These are phyloP conservation scores for Sporothrix variecibatus DNA, from an alignment of 2,329 filamentous ascomycete genomes.

Conservation along the genomic window DNA sequence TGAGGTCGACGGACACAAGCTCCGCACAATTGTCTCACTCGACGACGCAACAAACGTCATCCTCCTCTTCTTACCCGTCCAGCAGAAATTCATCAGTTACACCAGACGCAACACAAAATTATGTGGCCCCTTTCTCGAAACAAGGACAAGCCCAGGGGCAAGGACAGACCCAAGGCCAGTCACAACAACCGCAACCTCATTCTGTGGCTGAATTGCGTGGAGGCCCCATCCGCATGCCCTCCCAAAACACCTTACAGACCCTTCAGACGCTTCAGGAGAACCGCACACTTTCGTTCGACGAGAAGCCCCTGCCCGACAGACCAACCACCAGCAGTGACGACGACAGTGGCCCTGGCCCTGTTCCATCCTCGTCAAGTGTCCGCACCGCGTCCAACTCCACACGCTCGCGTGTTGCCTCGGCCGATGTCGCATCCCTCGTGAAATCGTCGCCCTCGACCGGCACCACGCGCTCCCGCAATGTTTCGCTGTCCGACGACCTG, in stretches of 20 bases:
- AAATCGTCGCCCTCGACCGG: slow-evolving; percentile 41
- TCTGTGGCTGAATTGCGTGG: slow-evolving; percentile 14
- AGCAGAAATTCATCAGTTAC: slow-evolving; percentile 19
- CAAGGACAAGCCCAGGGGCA: background rate
- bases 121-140: slow-evolving; percentile 13
- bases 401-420: slow-evolving; percentile 39
- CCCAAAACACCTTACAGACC: slow-evolving; percentile 21
- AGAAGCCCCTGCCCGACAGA: slow-evolving; percentile 32
- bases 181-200: background rate
- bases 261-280: slow-evolving; percentile 29
- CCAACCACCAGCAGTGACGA: slow-evolving; percentile 22
- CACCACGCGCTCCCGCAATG: slow-evolving; percentile 52
- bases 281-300: slow-evolving; percentile 30
- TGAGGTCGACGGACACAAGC: background rate
- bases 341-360: background rate
- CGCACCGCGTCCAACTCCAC: slow-evolving; percentile 36
- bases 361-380: slow-evolving; percentile 34
- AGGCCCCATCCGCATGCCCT: slow-evolving; percentile 12
- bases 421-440: slow-evolving; percentile 33
- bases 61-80: background rate
- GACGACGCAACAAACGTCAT: slow-evolving; percentile 12
- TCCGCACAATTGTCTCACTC: slow-evolving; percentile 22
- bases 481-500: slow-evolving; percentile 53
- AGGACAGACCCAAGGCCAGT: background rate
- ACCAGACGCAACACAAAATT: slow-evolving; percentile 23